phyloP scores from a whole-genome alignment of 1,284 basidiomycete species.

The Kwoniella shivajii region DNA sequence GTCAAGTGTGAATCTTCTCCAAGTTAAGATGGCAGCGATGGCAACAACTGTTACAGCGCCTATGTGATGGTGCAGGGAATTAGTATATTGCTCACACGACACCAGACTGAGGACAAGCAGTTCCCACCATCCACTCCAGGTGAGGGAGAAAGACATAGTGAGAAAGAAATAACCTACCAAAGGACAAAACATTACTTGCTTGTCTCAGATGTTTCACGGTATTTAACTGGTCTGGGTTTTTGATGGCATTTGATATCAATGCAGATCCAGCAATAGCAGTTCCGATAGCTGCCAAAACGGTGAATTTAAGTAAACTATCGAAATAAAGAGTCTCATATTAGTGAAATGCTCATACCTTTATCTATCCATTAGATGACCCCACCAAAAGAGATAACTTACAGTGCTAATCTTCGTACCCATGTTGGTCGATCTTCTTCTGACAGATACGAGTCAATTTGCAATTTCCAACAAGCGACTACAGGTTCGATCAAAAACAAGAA shows the following conservation, averaged over 20 bases:
- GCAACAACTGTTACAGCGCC: not conserved
- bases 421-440: conserved; percentile 14
- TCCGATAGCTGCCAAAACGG: conserved; percentile 28
- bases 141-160: no score
- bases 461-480: conserved; percentile 29
- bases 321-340: no score
- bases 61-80: not conserved
- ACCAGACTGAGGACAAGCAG: no score
- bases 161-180: conserved; percentile 19
- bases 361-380: no score
- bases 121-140: no score
- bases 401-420: conserved; percentile 21
- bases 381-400: conserved; percentile 23
- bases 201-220: conserved; percentile 26
- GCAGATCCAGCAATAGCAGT: conserved; percentile 26
- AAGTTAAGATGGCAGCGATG: conserved; percentile 1
- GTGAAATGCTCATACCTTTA: no score
- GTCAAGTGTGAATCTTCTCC: conserved; percentile 4
- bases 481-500: conserved; percentile 41
- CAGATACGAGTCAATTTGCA: conserved; percentile 26
- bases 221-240: conserved; percentile 6
- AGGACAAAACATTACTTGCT: conserved; percentile 25
- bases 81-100: no score
- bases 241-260: conserved; percentile 18
- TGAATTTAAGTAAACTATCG: conserved; percentile 12